Evolutionary conservation across 164 flowering plant genomes (phyloP).

Genomic region (Kingdonia uniflora): DNA sequence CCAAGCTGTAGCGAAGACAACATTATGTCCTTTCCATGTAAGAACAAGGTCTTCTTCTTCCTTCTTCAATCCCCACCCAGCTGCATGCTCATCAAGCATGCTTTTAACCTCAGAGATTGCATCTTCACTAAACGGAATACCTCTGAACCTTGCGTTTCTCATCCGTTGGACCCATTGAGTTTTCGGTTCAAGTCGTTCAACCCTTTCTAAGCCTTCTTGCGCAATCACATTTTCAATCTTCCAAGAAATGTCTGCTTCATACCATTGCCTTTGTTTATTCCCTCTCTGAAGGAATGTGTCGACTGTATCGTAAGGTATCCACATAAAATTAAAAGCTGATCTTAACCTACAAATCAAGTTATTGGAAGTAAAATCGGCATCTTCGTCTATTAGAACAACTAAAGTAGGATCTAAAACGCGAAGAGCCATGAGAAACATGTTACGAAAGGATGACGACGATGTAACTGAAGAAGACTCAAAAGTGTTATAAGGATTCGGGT

Average conservation of each 20-base stretch:
- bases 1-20: constrained; percentile 91
- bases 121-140: constrained; percentile 47
- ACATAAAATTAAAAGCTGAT: constrained; percentile 70
- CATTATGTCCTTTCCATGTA: constrained; percentile 97
- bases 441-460: constrained; percentile 23
- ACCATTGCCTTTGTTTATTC: constrained; percentile 71
- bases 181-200: constrained; percentile 70
- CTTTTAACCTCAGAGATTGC: constrained; percentile 54
- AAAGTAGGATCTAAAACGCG: constrained; percentile 55
- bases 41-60: constrained; percentile 77
- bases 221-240: constrained; percentile 86
- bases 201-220: constrained; percentile 52
- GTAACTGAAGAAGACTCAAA: constrained; percentile 11
- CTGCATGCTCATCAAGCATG: constrained; percentile 91
- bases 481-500: constrained; percentile 9
- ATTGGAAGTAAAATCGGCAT: constrained; percentile 70
- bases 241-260: constrained; percentile 75
- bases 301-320: constrained; percentile 82
- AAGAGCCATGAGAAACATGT: constrained; percentile 44
- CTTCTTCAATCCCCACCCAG: constrained; percentile 92
- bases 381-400: constrained; percentile 76
- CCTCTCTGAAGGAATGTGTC: constrained; percentile 67
- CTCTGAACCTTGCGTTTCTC: constrained; percentile 48
- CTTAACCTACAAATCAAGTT: constrained; percentile 52
- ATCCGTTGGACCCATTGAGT: constrained; percentile 71